phyloP scores from a whole-genome alignment of 2,329 filamentous ascomycete genomes.

The Ophiostoma piceae region DNA sequence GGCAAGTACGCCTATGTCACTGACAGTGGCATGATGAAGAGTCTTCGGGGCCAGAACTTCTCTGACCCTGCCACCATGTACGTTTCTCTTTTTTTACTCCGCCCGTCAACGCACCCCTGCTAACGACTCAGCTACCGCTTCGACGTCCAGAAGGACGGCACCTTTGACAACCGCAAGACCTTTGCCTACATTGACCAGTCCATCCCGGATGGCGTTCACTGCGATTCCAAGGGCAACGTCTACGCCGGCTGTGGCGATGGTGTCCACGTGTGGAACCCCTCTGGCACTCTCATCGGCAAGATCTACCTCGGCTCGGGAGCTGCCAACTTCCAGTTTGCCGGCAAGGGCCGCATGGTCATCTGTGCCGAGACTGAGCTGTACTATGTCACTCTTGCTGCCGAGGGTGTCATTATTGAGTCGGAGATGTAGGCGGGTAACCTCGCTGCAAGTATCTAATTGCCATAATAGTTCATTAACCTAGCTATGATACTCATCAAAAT shows the following conservation, averaged over 20 bases:
- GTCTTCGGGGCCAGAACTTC: slow-evolving; percentile 40
- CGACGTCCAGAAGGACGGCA: slow-evolving; percentile 43
- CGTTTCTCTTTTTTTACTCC: slow-evolving; percentile 28
- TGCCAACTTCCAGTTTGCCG: slow-evolving; percentile 48
- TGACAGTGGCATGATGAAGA: slow-evolving; percentile 46
- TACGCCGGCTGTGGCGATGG: slow-evolving; percentile 50
- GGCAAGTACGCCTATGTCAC: slow-evolving; percentile 50
- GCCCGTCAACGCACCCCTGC: too few species aligned
- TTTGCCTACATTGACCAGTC: slow-evolving; percentile 54
- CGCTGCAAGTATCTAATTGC: too few species aligned
- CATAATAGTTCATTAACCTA: too few species aligned
- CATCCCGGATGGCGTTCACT: slow-evolving; percentile 57
- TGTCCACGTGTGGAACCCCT: slow-evolving; percentile 46
- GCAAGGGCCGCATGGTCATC: slow-evolving; percentile 40
- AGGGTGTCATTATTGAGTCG: slow-evolving; percentile 26
- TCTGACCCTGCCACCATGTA: slow-evolving; percentile 45
- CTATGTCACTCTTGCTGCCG: slow-evolving; percentile 35
- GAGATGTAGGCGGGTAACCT: slow-evolving; percentile 14
- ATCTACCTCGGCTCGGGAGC: slow-evolving; percentile 46
- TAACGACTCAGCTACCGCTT: slow-evolving; percentile 40
- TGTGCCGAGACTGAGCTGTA: slow-evolving; percentile 40
- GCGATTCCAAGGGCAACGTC: slow-evolving; percentile 51
- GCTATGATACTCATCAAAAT: not conserved
- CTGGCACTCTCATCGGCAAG: slow-evolving; percentile 50
- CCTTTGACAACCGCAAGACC: slow-evolving; percentile 44